A percentile compares a stretch with the other conserved stretches of the same genome.
These are phyloP conservation scores for Copromyces sp. DNA, from an alignment of 495 filamentous ascomycete species.

Conservation along the genomic window DNA sequence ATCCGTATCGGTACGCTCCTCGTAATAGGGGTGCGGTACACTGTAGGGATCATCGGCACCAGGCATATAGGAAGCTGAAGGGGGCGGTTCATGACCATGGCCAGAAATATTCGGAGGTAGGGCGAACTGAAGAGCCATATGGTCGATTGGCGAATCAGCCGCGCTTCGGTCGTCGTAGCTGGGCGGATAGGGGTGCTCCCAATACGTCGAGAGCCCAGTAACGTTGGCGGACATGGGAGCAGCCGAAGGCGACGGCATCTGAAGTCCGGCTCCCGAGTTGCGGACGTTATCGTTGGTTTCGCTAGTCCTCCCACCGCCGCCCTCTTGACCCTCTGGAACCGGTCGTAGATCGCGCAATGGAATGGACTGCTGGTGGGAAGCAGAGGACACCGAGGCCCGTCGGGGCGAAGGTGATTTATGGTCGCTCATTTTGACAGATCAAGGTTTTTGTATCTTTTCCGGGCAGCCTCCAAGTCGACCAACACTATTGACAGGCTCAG, in stretches of 20 bases:
- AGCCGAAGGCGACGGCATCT: constrained; percentile 15
- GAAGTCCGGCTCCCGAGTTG: constrained; percentile 15
- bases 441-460: background rate
- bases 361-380: constrained; percentile 54
- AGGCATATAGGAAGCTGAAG: constrained; percentile 18
- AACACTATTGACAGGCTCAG: constrained; percentile 3
- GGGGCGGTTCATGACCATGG: constrained; percentile 8
- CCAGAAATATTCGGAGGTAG: constrained; percentile 35
- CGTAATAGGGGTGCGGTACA: constrained; percentile 37
- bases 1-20: constrained; percentile 42
- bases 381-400: constrained; percentile 19
- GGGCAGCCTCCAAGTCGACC: background rate
- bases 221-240: constrained; percentile 32
- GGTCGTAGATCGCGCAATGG: constrained; percentile 73
- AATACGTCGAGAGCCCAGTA: constrained; percentile 36
- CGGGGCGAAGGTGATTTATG: constrained; percentile 21
- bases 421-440: constrained; percentile 14
- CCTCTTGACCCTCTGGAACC: constrained; percentile 37
- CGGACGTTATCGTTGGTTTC: constrained; percentile 21
- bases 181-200: constrained; percentile 29
- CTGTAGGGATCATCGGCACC: constrained; percentile 27
- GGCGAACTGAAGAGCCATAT: constrained; percentile 36
- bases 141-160: constrained; percentile 34
- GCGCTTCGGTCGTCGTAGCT: constrained; percentile 21
- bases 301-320: constrained; percentile 12